Evolutionary conservation across 257 asterid species (phyloP).

Genomic region (Lycium ferocissimum): DNA sequence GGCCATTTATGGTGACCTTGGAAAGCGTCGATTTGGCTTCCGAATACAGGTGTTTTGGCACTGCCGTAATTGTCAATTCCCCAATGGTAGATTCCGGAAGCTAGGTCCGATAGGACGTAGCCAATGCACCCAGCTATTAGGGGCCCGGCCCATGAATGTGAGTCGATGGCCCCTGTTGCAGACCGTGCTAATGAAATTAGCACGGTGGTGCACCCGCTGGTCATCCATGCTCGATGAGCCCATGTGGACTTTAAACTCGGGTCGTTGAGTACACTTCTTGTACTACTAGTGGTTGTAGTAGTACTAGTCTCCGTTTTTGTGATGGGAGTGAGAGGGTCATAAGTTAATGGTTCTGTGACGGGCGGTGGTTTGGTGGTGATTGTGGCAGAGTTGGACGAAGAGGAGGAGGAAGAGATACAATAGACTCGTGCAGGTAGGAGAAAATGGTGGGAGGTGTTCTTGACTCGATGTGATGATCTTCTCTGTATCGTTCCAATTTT

Average conservation of each 20-base stretch:
- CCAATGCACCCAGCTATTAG: conserved; percentile 60
- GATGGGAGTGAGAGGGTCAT: background rate
- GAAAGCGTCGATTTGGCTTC: conserved; percentile 73
- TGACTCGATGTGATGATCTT: background rate
- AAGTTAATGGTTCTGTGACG: background rate
- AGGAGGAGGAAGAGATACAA: conserved; percentile 36
- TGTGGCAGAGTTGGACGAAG: background rate
- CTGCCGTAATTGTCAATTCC: conserved; percentile 90
- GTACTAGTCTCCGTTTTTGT: background rate
- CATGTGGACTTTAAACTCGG: conserved; percentile 67
- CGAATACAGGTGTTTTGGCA: conserved; percentile 65
- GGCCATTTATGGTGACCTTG: conserved; percentile 96
- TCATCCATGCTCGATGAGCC: conserved; percentile 87
- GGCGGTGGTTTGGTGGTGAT: conserved; percentile 28
- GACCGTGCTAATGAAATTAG: conserved; percentile 65
- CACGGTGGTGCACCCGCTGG: conserved; percentile 77
- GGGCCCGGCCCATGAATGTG: conserved; percentile 67
- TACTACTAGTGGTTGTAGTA: too few species aligned
- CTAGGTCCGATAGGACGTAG: conserved; percentile 74
- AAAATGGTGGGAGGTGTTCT: background rate
- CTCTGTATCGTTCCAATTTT: background rate
- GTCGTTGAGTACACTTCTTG: conserved; percentile 47
- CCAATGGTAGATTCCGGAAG: conserved; percentile 92
- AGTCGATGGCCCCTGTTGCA: conserved; percentile 39
- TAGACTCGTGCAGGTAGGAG: conserved; percentile 7